Conservation (phyloP, 306 rosid genomes). For the Argentina anserina region DNA sequence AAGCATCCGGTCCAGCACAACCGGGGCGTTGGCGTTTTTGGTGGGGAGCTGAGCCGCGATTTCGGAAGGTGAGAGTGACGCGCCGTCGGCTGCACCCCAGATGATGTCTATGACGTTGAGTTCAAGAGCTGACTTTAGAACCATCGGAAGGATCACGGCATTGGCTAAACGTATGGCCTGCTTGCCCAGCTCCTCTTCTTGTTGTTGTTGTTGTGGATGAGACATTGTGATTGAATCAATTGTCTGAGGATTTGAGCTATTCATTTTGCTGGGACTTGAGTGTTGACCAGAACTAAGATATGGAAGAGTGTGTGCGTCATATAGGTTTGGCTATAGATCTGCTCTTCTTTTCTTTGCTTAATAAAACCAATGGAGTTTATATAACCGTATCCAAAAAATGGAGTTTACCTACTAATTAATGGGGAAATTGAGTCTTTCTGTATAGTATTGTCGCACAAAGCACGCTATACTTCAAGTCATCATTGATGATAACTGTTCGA, state of each 20-base stretch:
- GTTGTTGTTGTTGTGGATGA: neutral
- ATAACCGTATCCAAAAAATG: no score
- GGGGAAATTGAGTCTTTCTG: no score
- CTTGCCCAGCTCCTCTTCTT: slow-evolving; percentile 22
- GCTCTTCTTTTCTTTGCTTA: no score
- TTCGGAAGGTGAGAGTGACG: slow-evolving; percentile 23
- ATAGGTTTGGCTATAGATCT: no score
- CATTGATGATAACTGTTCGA: no score
- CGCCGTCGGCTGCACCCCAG: slow-evolving; percentile 20
- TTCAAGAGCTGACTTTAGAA: slow-evolving; percentile 26
- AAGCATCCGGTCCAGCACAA: slow-evolving; percentile 33
- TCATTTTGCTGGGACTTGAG: neutral
- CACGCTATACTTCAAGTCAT: no score
- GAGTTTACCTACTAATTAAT: no score
- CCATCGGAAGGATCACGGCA: slow-evolving; percentile 15
- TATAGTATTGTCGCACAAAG: no score
- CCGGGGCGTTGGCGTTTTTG: slow-evolving; percentile 16
- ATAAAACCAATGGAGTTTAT: no score
- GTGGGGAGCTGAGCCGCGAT: slow-evolving; percentile 24
- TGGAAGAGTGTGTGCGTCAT: no score
- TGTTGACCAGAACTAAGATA: no score
- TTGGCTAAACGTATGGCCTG: slow-evolving; percentile 23
- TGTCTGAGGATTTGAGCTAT: neutral
- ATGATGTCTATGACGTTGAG: slow-evolving; percentile 30
- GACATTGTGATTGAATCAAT: neutral